Evolutionary conservation across 768 basidiomycete species (phyloP), one percentile per base, ranked within the genome.

Genomic region (Calocybe gangraenosa): DNA sequence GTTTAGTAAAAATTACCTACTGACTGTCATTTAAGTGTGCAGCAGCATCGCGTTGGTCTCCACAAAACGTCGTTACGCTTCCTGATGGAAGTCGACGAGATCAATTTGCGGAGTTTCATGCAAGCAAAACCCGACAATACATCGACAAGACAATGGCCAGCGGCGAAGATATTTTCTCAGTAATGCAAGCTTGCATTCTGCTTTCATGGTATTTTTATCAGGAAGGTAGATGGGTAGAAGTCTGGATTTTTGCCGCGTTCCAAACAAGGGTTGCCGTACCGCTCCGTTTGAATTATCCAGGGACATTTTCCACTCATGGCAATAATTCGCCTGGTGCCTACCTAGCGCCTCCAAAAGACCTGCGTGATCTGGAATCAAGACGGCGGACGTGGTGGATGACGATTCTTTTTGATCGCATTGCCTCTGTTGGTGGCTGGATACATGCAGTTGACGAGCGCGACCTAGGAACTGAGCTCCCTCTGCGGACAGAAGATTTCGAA

Each of bases 371-470:
- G 44, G 89, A 92, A 65, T 82, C 78, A 34, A 72, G 89, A 49
- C 74, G 90, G 40, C 75, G 90, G 42, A 85, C 88, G 3, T 92
- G 90, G 90, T 92, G 89, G 89, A 90, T 90, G 86, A 82, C 87
- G 15, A 80, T 92, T 32, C 65, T 90, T 37, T 91, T 92, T 60
- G 89, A 92, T 62, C 83, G 89, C 21, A 88, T 90, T 37, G 77
- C 78, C 28, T 84, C 82, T 30, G 78, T 84, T 19, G 88, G 87
- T 34, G 89, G 90, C 14, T 92, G 90, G 90, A 74, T 89, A 30
- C 90, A 92, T 57, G 83, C 80, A 7, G 78, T 92, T 14, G 87
- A 90, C 53, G 89, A 92, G 59, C 75, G 81, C 38, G 89, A 92
- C 59, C 69, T 92, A 23, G 89, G 87, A 7, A 92, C 90, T 11